Base-by-base conservation (phyloP, 345 rosid species). In the Nasturtium officinale region DNA sequence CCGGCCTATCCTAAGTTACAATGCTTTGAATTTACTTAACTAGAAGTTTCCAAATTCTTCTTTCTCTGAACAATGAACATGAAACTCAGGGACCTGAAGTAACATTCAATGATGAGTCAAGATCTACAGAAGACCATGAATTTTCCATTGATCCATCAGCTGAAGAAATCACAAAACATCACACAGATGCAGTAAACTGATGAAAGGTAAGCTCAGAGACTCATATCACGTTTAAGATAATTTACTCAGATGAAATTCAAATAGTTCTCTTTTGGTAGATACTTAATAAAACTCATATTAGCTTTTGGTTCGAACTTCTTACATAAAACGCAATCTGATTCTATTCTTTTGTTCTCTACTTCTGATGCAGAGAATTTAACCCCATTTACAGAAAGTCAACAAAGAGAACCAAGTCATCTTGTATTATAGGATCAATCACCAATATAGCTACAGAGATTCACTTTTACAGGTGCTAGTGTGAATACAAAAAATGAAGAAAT, bases 121-220 rank as follows among this genome's bases (percentile, higher is more conserved):
- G 60, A 35, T 58, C 56, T 42, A 50, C 28, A 3, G 74, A 63
- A 30, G 78, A 78, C 12, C 21, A 57, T 21, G 59, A 15, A 56
- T 21, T 43, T 13, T 64, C 60, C 42, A 28, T 26, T 2, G 50
- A 62, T 77, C 71, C 71, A 72, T 17, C 66, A 46, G 13, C 46
- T 18, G 71, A 48, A 64, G 52, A 50, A 61, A 48, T 30, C 30
- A 74, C 50, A 26, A 42, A 20, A 43, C n/a, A 55, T 48, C 4
- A 52, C 71, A 47, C 42, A 9, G 50, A 18, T 57, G 70, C 38
- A 51, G 42, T 51, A 43, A 38, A 45, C 11, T 11, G 45, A 66
- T 61, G 77, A 25, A 73, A 54, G 85, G 85, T 82, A 75, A 77
- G 65, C 60, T 62, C 25, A 37, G 25, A 15, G 28, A 35, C 60